Conservation (phyloP, 345 rosid genomes). For the Viola odorata region DNA sequence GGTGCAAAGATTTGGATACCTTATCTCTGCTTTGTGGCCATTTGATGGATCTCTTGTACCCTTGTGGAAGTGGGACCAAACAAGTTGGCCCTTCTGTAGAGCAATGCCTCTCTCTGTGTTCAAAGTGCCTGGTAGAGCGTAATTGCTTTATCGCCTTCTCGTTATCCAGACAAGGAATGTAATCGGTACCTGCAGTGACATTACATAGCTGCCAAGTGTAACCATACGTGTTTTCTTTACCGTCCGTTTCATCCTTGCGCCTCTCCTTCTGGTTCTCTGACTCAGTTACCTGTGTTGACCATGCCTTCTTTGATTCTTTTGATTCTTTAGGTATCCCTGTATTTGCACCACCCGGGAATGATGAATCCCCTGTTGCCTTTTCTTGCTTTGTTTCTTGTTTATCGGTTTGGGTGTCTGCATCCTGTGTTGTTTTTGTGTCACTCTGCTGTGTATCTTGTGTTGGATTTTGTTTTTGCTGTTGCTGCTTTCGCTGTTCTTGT, state of each 20-base stretch:
- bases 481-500: slow-evolving; percentile 34
- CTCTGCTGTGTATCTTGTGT: slow-evolving; percentile 3
- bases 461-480: slow-evolving; percentile 11
- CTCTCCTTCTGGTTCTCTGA: slow-evolving; percentile 28
- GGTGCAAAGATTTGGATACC: slow-evolving; percentile 30
- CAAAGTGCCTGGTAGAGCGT: slow-evolving; percentile 51
- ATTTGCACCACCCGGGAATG: slow-evolving; percentile 22
- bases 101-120: slow-evolving; percentile 95
- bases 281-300: slow-evolving; percentile 26
- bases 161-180: slow-evolving; percentile 91
- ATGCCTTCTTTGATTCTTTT: slow-evolving; percentile 22
- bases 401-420: no score
- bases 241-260: slow-evolving; percentile 15
- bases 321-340: slow-evolving; percentile 63
- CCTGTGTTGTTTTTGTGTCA: no score
- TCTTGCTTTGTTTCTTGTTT: not conserved
- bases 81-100: slow-evolving; percentile 78
- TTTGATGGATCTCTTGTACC: slow-evolving; percentile 55
- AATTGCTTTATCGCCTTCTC: slow-evolving; percentile 58
- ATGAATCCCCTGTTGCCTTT: not conserved
- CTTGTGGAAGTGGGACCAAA: slow-evolving; percentile 58
- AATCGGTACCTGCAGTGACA: slow-evolving; percentile 70
- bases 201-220: slow-evolving; percentile 69
- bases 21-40: slow-evolving; percentile 92
- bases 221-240: slow-evolving; percentile 11